Base-by-base conservation (phyloP, 345 rosid species). In the Brassica nigra region DNA sequence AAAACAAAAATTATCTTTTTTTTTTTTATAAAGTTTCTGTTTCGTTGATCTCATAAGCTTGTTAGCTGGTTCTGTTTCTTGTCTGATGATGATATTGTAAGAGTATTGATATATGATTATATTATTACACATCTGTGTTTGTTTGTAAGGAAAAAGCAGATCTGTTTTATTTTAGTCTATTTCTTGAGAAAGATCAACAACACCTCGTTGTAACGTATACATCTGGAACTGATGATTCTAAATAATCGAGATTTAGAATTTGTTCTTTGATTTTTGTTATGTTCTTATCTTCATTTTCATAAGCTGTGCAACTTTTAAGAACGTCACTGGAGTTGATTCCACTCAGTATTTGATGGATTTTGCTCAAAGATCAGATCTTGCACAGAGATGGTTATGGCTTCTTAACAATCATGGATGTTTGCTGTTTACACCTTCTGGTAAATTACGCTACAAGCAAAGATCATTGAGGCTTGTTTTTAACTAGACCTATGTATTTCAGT, bases 21-120 rank as follows among this genome's bases (percentile, higher is more conserved):
- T 78, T 18, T 55, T 37, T 62, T 39, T 29, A 29, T 39, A 0
- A 16, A 3, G 6, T 42, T 62, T 68, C 75, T 74, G 76, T 80
- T 80, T 68, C 59, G n/a, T 79, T 73, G 78, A 79, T 33, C 63
- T 79, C 82, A 73, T 78, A 71, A 76, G 63, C 71, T 78, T 71
- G 39, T n/a, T 27, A 49, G 57, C 55, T 72, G 68, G 68, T 66
- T 73, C 73, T 73, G 28, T 71, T 64, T 78, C 78, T 79, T 79
- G 69, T 73, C 8, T 73, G 71, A 68, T 73, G 82, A 66, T 78
- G 39, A 49, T 49, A 49, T 68, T 80, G 66, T 80, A 80, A 74
- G 75, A 80, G 78, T 78, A 63, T 49, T 2, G 36, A 71, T 64
- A 47, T 47, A 64, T 47, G 67, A 73, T 73, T 67, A 52, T 73